A percentile compares a stretch with the other conserved stretches of the same genome.
Conservation (phyloP, 2,329 filamentous ascomycete genomes). For the Aureobasidium pullulans region DNA sequence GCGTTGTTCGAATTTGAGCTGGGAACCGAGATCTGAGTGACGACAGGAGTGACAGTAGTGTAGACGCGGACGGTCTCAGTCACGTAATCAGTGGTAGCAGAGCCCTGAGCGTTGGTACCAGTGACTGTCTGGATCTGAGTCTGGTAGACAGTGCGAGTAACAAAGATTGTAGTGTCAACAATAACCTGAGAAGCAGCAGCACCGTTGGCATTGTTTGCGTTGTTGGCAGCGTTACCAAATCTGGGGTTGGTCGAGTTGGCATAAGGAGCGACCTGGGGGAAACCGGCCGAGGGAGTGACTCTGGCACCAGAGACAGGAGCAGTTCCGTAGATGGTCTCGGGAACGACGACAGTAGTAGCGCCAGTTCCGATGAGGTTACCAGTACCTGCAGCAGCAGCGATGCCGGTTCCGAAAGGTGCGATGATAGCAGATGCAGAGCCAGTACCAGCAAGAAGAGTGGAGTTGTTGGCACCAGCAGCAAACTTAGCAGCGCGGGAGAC, state of each 20-base stretch:
- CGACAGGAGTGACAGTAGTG: slow-evolving; percentile 7
- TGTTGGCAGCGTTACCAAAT: not conserved
- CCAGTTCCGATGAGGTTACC: not conserved
- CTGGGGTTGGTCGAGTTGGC: not conserved
- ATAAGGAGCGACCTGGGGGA: slow-evolving; percentile 4
- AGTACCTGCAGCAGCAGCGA: not conserved
- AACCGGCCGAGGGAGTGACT: slow-evolving; percentile 2
- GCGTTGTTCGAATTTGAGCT: not conserved
- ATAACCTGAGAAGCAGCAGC: not conserved
- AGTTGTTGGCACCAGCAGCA: not conserved
- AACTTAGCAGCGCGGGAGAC: not conserved
- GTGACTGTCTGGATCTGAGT: not conserved
- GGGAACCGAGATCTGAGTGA: not conserved
- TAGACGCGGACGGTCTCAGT: not conserved
- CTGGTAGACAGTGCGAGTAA: slow-evolving; percentile 3
- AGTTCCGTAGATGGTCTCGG: not conserved
- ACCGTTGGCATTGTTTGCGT: not conserved
- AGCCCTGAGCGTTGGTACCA: slow-evolving; percentile 1
- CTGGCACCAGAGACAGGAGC: not conserved
- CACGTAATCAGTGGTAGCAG: slow-evolving; percentile 6
- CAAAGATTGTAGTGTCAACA: not conserved
- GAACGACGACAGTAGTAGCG: not conserved
- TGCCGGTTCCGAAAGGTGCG: not conserved
- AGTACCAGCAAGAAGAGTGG: not conserved
- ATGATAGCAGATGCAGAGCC: not conserved